Conservation (phyloP, 2,329 filamentous ascomycete genomes). For the Metarhizium anisopliae region DNA sequence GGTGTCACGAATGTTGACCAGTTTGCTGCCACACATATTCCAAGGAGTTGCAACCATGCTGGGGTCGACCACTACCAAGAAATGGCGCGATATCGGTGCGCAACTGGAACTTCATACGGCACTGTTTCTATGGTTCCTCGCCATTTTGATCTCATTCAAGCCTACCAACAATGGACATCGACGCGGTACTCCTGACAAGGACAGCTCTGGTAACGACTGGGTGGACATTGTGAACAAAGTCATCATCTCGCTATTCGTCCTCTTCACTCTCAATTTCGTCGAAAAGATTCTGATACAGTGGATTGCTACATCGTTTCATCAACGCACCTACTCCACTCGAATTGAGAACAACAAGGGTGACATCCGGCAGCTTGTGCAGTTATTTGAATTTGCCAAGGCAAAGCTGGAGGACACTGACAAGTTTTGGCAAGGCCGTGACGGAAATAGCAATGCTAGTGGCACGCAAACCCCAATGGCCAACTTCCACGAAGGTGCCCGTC, state of each 20-base stretch:
- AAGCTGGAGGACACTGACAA: constrained; percentile 48
- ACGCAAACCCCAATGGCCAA: constrained; percentile 65
- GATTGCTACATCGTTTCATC: constrained; percentile 88
- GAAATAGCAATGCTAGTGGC: constrained; percentile 40
- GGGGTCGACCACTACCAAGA: constrained; percentile 77
- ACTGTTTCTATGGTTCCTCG: constrained; percentile 86
- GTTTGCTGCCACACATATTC: constrained; percentile 39
- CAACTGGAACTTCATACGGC: constrained; percentile 79
- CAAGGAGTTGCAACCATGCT: constrained; percentile 57
- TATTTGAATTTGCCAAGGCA: constrained; percentile 67
- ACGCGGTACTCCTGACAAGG: constrained; percentile 23
- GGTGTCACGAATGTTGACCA: constrained; percentile 54
- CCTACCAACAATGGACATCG: constrained; percentile 64
- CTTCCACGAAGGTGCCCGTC: constrained; percentile 65
- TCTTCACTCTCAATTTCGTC: constrained; percentile 68
- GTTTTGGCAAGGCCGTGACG: constrained; percentile 34
- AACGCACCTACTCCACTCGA: constrained; percentile 79
- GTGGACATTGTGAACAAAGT: constrained; percentile 75
- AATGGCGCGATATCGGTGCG: constrained; percentile 84
- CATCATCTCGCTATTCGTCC: constrained; percentile 75
- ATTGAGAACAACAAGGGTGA: constrained; percentile 92
- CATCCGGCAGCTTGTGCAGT: constrained; percentile 50
- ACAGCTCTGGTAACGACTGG: constrained; percentile 53
- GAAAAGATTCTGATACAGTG: constrained; percentile 94
- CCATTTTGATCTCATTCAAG: constrained; percentile 75